Conservation (phyloP, 2,329 filamentous ascomycete genomes). For the Sclerotinia glacialis region DNA sequence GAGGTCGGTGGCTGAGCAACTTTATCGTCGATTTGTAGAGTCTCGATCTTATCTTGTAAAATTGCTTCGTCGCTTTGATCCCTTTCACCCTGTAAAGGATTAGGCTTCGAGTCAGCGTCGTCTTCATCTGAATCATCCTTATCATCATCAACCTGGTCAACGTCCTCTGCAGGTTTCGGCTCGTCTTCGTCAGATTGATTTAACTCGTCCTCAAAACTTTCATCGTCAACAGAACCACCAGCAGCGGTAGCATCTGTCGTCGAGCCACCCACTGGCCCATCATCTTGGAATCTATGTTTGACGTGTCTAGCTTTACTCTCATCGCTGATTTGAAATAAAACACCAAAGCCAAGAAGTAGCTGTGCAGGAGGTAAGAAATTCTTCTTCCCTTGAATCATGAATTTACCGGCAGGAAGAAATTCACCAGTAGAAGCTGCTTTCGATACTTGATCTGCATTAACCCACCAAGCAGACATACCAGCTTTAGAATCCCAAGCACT, state of each 20-base stretch:
- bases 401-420: slow-evolving; percentile 73
- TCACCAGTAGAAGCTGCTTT: slow-evolving; percentile 80
- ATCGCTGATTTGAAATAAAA: slow-evolving; percentile 85
- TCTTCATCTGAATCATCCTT: slow-evolving; percentile 35
- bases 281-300: slow-evolving; percentile 63
- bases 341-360: slow-evolving; percentile 79
- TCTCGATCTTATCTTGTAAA: slow-evolving; percentile 30
- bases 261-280: slow-evolving; percentile 5
- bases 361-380: slow-evolving; percentile 87
- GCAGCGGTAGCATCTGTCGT: slow-evolving; percentile 5
- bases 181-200: slow-evolving; percentile 34
- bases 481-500: slow-evolving; percentile 96
- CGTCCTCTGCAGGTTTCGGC: slow-evolving; percentile 8
- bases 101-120: slow-evolving; percentile 31
- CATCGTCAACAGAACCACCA: slow-evolving; percentile 8
- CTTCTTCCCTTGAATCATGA: slow-evolving; percentile 81
- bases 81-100: slow-evolving; percentile 31
- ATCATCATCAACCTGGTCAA: slow-evolving; percentile 28
- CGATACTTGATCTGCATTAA: slow-evolving; percentile 82
- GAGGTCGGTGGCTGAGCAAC: slow-evolving; percentile 28
- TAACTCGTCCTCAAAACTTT: slow-evolving; percentile 26
- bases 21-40: slow-evolving; percentile 24
- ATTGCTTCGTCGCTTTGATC: slow-evolving; percentile 31
- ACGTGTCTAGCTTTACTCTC: slow-evolving; percentile 79
- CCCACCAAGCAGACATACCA: slow-evolving; percentile 95